These are phyloP conservation scores for Scedosporium boydii DNA, from an alignment of 2,329 filamentous ascomycete species.

Conservation along the genomic window DNA sequence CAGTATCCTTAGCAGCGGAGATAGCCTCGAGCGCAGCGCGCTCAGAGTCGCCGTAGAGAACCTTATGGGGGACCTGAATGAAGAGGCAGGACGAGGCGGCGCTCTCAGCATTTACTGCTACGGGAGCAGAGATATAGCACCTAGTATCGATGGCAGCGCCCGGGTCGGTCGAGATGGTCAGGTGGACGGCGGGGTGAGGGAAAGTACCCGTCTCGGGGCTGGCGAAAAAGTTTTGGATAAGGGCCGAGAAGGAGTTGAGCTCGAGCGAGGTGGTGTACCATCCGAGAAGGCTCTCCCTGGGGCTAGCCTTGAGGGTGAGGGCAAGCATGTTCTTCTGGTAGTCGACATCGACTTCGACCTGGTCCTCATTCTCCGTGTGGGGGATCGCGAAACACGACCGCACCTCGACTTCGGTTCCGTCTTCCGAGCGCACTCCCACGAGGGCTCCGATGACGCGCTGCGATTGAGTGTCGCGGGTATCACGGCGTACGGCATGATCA, in stretches of 20 bases:
- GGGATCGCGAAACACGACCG: slow-evolving; percentile 95
- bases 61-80: slow-evolving; percentile 92
- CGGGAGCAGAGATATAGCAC: slow-evolving; percentile 91
- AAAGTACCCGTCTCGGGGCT: slow-evolving; percentile 94
- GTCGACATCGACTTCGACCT: slow-evolving; percentile 99
- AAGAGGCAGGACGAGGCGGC: slow-evolving; percentile 95
- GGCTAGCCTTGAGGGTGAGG: slow-evolving; percentile 86
- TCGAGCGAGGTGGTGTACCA: slow-evolving; percentile 98
- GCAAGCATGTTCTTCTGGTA: slow-evolving; percentile 99
- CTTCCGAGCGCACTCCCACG: slow-evolving; percentile 85
- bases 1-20: slow-evolving; percentile 67
- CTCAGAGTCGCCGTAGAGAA: slow-evolving; percentile 73
- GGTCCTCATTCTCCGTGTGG: slow-evolving; percentile 95
- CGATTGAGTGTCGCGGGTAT: slow-evolving; percentile 65
- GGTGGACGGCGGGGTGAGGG: slow-evolving; percentile 93
- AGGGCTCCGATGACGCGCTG: slow-evolving; percentile 95
- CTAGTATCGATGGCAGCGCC: slow-evolving; percentile 82
- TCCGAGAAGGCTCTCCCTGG: slow-evolving; percentile 86
- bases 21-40: slow-evolving; percentile 68
- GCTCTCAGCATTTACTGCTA: slow-evolving; percentile 89
- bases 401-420: slow-evolving; percentile 94
- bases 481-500: slow-evolving; percentile 89
- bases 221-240: slow-evolving; percentile 99
- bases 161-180: slow-evolving; percentile 86
- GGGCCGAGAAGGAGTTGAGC: slow-evolving; percentile 94